phyloP scores from a whole-genome alignment of 2,329 filamentous ascomycete species.

The Xylaria digitata region DNA sequence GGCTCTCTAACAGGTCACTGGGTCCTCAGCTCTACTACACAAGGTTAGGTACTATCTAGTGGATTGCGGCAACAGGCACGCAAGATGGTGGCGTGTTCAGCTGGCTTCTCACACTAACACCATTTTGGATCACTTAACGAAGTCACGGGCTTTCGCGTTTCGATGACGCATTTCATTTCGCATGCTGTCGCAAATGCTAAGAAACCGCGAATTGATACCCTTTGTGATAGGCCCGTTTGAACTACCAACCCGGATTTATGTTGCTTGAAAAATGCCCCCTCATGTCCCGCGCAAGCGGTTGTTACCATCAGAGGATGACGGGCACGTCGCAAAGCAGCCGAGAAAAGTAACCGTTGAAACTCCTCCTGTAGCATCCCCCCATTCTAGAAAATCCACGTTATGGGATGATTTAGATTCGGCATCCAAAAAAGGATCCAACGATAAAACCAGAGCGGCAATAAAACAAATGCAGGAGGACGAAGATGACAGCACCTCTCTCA shows the following conservation, averaged over 20 bases:
- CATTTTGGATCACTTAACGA: conserved; percentile 34
- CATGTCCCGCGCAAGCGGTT: conserved; percentile 74
- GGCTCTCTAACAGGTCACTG: too few relatives aligned
- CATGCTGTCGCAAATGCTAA: conserved; percentile 5
- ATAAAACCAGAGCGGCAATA: conserved; percentile 57
- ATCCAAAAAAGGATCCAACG: conserved; percentile 57
- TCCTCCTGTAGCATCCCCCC: conserved; percentile 42
- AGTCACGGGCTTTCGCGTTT: conserved; percentile 50
- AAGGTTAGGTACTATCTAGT: too few relatives aligned
- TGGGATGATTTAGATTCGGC: conserved; percentile 70
- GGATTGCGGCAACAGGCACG: too few relatives aligned
- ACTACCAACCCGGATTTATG: conserved; percentile 23
- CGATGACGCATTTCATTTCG: conserved; percentile 43
- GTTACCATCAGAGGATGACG: conserved; percentile 49
- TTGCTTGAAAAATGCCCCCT: conserved; percentile 69
- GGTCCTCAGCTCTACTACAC: too few relatives aligned
- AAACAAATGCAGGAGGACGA: conserved; percentile 59
- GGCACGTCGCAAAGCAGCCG: conserved; percentile 47
- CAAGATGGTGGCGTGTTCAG: neutral
- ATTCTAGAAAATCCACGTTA: conserved; percentile 65
- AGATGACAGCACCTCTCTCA: conserved; percentile 60
- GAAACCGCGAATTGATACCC: conserved; percentile 1
- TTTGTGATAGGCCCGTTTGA: neutral
- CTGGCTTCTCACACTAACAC: conserved; percentile 17
- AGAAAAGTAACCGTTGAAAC: conserved; percentile 46